Evolutionary conservation across 345 rosid genomes (phyloP), one percentile per base, ranked within the genome.

Genomic region (Laguncularia racemosa): DNA sequence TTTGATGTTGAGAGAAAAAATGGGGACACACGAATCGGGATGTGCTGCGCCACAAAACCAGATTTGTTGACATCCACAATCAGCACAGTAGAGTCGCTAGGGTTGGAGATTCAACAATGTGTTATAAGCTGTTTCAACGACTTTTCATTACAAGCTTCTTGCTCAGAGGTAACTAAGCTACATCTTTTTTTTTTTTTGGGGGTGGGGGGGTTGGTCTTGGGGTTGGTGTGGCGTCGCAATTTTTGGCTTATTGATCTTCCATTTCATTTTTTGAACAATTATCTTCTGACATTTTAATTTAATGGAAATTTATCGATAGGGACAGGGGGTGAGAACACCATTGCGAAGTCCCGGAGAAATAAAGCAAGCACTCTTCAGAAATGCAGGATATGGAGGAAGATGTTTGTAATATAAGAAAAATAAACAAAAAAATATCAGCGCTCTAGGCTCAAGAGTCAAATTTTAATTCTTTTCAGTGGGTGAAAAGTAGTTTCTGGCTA

Each of bases 51-150:
- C 19, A 14, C 60, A 13, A 70, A 60, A 50, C 78, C 78, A 7
- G 73, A 73, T 33, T 46, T 77, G 56, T 48, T 73, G 44, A 55
- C 73, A 20, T 73, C 82, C 23, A 77, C 72, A 12, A 67, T 73
- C 12, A 67, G 58, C 63, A 73, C 67, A 23, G 46, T 77, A 21
- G 78, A 77, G 21, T 67, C 63, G 19, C 40, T 65, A 33, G 82
- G 76, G 57, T 61, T 70, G 16, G 82, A 77, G 73, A 73, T 71
- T 53, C 67, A 71, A 33, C 76, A 73, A 19, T 73, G 81, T 62
- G 78, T 77, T 9, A 65, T 77, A 3, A 77, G 82, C 68, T 77
- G 78, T 62, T 73, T 77, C 71, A 67, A 59, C 53, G 82, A 77
- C 57, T 77, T 77, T 59, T 67, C 82, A 17, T 50, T 73, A 68